Evolutionary conservation across 2,329 filamentous ascomycete species (phyloP).

Genomic region (Fusarium zealandicum): DNA sequence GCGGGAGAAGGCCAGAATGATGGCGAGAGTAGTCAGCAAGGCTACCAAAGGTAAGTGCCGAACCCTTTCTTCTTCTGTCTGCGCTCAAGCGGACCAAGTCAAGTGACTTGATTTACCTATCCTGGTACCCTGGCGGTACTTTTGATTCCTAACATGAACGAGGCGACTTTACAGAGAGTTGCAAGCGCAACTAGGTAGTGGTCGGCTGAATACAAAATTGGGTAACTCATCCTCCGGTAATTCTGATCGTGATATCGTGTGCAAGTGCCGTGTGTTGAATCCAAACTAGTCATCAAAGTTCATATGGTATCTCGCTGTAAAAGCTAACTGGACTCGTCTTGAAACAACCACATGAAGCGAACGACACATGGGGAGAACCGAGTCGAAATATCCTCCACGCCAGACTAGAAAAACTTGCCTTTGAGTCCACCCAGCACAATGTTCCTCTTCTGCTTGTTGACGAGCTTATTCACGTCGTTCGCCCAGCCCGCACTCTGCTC

Average conservation of each 20-base stretch:
- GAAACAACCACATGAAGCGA: background rate
- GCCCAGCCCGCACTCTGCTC: slow-evolving; percentile 84
- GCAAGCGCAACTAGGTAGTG: background rate
- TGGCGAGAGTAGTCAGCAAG: background rate
- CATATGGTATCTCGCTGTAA: slow-evolving; percentile 22
- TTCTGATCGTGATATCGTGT: background rate
- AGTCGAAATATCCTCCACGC: background rate
- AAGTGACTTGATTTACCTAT: background rate
- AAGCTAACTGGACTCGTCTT: background rate
- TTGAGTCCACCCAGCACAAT: slow-evolving; percentile 75
- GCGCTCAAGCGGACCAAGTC: background rate
- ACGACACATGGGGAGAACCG: too few relatives aligned
- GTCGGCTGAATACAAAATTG: background rate
- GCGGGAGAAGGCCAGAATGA: background rate
- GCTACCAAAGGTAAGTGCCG: background rate
- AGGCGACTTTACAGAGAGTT: too few relatives aligned
- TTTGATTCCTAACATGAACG: background rate
- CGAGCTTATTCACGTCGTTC: slow-evolving; percentile 86
- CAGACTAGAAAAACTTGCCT: slow-evolving; percentile 59
- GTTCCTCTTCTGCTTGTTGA: slow-evolving; percentile 86
- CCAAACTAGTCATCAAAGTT: background rate
- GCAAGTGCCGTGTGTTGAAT: background rate
- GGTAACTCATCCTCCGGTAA: background rate
- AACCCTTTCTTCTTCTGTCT: background rate
- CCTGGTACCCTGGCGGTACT: background rate